Evolutionary conservation across 225 moss, liverwort and hornwort species (phyloP), one percentile per base, ranked within the genome.

Genomic region (Anthoceros angustus): DNA sequence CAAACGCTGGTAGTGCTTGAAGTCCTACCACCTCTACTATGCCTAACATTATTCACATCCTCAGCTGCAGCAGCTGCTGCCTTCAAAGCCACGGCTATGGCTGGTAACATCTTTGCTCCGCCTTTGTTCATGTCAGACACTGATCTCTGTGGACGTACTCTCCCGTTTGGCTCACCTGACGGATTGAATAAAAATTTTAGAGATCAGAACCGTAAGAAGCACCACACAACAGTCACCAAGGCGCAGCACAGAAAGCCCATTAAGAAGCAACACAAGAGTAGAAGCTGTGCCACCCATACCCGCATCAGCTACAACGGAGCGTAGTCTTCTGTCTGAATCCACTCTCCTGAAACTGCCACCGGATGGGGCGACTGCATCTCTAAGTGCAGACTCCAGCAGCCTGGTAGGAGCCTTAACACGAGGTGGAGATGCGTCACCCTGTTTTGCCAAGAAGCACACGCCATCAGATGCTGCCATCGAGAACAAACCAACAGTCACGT

Each of bases 341-440:
- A 74, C 74, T 64, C 80, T 86, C 66, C 82, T 83, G 48, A 70
- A 80, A 65, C 80, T 80, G 72, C 84, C 72, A 62, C 39, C 40
- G 0, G 62, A 64, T 55, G 67, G 68, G 62, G 39, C 73, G 9
- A 55, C 67, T 42, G 70, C 74, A 45, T 67, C 69, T 60, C 78
- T 72, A 25, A 46, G 39, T 8, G 78, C 70, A 40, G 67, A 75
- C 43, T 72, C 86, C 49, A 89, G 39, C 64, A 86, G 84, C 69
- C 82, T 80, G 12, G 79, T 80, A 42, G 89, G 84, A 81, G 82
- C 87, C 76, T 82, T 84, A 32, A 82, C 84, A 64, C 76, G 76
- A 48, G 89, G 76, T 70, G 79, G 86, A 71, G 84, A 84, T 76
- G 79, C 67, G 70, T 86, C 87, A 67, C 79, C 83, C 93, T 93